Evolutionary conservation across 2,329 filamentous ascomycete genomes (phyloP), one percentile per base, ranked within the genome.

Genomic region (Lachnellula willkommii): DNA sequence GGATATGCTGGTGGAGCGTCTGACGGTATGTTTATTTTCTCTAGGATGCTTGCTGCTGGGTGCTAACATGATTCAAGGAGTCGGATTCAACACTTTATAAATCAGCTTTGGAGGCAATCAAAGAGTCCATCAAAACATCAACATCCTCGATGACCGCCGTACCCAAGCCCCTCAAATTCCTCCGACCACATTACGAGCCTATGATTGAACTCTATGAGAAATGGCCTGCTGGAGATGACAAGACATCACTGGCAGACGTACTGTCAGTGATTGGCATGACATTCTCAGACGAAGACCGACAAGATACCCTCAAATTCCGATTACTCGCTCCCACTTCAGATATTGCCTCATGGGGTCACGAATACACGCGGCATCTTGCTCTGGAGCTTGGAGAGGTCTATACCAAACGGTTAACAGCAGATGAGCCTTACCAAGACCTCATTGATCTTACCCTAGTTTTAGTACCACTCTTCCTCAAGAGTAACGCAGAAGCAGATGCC

Each of bases 81-180:
- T 81, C 87, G 63, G 89, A 97, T 75, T 80, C 82, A 63, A 85
- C 84, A 57, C 87, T 97, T 65, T 96, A 97, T 79, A 93, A 92
- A 73, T 84, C 92, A 57, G 89, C 94, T 53, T 79, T 99, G 65
- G 92, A 97, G 74, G 88, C 91, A 65, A 96, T 99, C 84, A 97
- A 96, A 79, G 90, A 87, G 69, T 95, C 90, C 71, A 99, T 99
- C 80, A 97, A 96, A 79, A 99, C 94, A 54, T 96, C 94, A 58
- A 99, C 94, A 64, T 97, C 92, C 57, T 99, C 95, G 47, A 99
- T 99, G 94, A 99, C 94, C 49, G 94, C 94, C 58, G 94, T 99
- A 60, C 94, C 95, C 24, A 99, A 99, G 76, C 94, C 94, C 36
- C 82, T 99, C 68, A 99, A 99, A 75, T 99, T 99, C 73, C 83